A percentile compares a stretch with the other conserved stretches of the same genome.
These are phyloP conservation scores for Uromyces viciae-fabae DNA, from an alignment of 1,284 basidiomycete species.

Conservation along the genomic window DNA sequence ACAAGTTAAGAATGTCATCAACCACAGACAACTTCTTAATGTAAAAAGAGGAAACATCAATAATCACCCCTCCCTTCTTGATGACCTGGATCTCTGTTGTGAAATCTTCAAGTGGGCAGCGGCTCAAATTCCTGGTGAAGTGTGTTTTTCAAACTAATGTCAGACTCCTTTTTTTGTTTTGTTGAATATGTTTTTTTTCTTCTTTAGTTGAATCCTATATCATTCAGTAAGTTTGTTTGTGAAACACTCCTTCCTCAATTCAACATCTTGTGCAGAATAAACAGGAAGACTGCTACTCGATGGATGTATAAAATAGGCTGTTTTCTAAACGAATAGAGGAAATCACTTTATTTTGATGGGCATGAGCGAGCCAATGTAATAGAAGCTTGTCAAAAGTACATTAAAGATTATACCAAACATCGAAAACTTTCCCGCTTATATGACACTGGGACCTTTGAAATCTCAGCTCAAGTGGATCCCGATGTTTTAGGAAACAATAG, in stretches of 20 bases:
- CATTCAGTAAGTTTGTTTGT: neutral
- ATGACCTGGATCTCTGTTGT: neutral
- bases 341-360: slow-evolving; percentile 23
- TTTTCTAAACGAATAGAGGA: neutral
- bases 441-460: no score
- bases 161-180: neutral
- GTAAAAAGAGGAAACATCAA: neutral
- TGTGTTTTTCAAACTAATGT: neutral
- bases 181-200: neutral
- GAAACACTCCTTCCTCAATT: neutral
- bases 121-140: neutral
- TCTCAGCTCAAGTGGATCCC: no score
- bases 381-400: neutral
- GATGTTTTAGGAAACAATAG: no score
- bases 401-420: neutral
- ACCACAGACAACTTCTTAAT: neutral
- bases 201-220: neutral
- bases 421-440: no score
- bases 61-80: neutral
- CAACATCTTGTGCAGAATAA: neutral
- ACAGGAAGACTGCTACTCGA: neutral
- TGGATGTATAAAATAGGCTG: slow-evolving; percentile 26
- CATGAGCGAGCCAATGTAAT: slow-evolving; percentile 1
- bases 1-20: neutral
- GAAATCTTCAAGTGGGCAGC: neutral